Evolutionary conservation across 192 early-diverging fungal species (phyloP).

Genomic region (Podochytrium sp.): DNA sequence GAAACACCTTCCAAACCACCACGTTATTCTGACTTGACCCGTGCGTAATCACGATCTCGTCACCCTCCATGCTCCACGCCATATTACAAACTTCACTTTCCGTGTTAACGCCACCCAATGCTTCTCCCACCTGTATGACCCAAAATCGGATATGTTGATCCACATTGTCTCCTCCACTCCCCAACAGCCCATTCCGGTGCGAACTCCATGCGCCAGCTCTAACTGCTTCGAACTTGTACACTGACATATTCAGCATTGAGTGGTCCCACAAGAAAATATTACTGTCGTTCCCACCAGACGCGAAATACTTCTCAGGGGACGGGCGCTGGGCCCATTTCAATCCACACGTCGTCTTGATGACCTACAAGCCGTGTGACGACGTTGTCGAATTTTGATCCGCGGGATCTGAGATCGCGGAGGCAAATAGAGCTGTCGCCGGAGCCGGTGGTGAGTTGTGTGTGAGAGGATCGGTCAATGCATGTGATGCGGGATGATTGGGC

Average conservation of each 20-base stretch:
- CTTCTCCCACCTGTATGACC: constrained; percentile 58
- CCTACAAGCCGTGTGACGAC: constrained; percentile 38
- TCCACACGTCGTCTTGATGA: constrained; percentile 79
- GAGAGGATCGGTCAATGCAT: constrained; percentile 68
- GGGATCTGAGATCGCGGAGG: constrained; percentile 73
- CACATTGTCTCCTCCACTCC: constrained; percentile 88
- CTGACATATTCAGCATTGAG: constrained; percentile 39
- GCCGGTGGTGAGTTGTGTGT: constrained; percentile 68
- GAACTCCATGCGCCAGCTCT: constrained; percentile 95
- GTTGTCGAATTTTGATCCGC: constrained; percentile 28
- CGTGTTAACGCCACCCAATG: constrained; percentile 66
- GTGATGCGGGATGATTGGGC: constrained; percentile 68
- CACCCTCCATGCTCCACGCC: constrained; percentile 76
- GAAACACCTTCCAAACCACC: constrained; percentile 71
- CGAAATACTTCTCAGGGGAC: constrained; percentile 68
- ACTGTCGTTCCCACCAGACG: constrained; percentile 97
- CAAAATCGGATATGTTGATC: constrained; percentile 89
- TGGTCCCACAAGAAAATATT: constrained; percentile 82
- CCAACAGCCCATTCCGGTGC: constrained; percentile 60
- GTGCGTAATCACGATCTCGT: constrained; percentile 91
- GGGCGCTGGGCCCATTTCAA: constrained; percentile 74
- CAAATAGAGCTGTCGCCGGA: constrained; percentile 74
- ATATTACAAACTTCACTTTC: constrained; percentile 95
- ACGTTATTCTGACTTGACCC: constrained; percentile 93
- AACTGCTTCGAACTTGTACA: constrained; percentile 73